Percentiles rank a stretch among this genome's conserved stretches.
phyloP scores from a whole-genome alignment of 176 grass and related monocot species.

The Pharus latifolius region DNA sequence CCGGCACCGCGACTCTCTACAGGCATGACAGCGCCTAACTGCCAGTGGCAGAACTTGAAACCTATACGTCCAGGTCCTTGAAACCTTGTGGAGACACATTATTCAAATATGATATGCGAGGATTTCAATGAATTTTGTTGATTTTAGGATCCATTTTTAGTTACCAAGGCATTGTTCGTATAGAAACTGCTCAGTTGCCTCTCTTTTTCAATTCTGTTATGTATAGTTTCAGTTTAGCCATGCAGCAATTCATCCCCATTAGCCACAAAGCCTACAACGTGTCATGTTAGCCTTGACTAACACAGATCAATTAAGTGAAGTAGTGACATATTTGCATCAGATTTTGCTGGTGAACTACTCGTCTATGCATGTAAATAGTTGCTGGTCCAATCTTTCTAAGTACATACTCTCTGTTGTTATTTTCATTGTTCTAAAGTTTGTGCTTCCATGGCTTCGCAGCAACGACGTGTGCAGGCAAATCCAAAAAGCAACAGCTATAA shows the following conservation, averaged over 20 bases:
- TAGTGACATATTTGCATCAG: no score
- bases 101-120: not conserved
- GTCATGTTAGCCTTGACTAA: not conserved
- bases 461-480: conserved; percentile 21
- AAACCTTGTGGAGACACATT: not conserved
- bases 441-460: not conserved
- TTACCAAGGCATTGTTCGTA: not conserved
- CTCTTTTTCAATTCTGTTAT: not conserved
- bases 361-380: not conserved
- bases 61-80: not conserved
- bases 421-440: not conserved
- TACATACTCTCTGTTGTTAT: not conserved
- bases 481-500: conserved; percentile 12
- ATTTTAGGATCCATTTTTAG: not conserved
- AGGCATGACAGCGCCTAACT: no score
- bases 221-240: not conserved
- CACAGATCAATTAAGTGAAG: no score
- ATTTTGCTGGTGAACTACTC: not conserved
- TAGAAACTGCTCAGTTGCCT: no score
- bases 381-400: not conserved
- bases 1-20: no score
- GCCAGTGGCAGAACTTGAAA: no score
- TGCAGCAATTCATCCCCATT: not conserved
- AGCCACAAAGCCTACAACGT: not conserved
- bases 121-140: not conserved